Evolutionary conservation across 495 filamentous ascomycete species (phyloP).

Genomic region (Echria macrotheca): DNA sequence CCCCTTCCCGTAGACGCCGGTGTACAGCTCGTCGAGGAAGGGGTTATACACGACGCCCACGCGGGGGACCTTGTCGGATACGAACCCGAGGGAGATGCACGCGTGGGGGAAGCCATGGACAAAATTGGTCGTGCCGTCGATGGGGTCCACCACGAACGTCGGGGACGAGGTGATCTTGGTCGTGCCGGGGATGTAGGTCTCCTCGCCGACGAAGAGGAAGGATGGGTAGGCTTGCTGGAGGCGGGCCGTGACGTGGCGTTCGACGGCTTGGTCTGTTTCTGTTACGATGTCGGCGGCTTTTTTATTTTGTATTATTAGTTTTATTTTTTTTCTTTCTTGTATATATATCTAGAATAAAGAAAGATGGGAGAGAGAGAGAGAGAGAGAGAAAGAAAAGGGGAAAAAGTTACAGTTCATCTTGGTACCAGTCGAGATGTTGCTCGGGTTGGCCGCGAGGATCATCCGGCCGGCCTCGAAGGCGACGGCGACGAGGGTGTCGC

Average conservation of each 20-base stretch:
- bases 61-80: slow-evolving; percentile 53
- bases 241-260: slow-evolving; percentile 63
- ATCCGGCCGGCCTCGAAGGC: slow-evolving; percentile 76
- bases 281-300: slow-evolving; percentile 82
- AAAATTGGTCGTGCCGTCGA: slow-evolving; percentile 88
- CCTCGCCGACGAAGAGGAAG: slow-evolving; percentile 76
- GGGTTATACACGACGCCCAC: slow-evolving; percentile 88
- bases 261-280: slow-evolving; percentile 78
- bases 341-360: too few species aligned
- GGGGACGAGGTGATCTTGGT: slow-evolving; percentile 58
- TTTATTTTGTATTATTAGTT: too few species aligned
- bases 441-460: slow-evolving; percentile 71
- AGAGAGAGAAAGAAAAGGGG: too few species aligned
- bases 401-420: slow-evolving; percentile 73
- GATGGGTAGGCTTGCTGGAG: slow-evolving; percentile 59
- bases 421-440: slow-evolving; percentile 53
- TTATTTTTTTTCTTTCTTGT: too few species aligned
- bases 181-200: slow-evolving; percentile 69
- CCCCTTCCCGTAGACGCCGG: slow-evolving; percentile 63
- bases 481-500: slow-evolving; percentile 68
- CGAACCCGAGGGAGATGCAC: slow-evolving; percentile 77
- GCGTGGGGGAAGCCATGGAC: slow-evolving; percentile 75
- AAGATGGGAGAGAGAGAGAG: slow-evolving; percentile 7
- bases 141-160: slow-evolving; percentile 85
- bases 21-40: slow-evolving; percentile 62